A percentile compares a stretch with the other conserved stretches of the same genome.
Evolutionary conservation across 192 early-diverging fungal species (phyloP).

Genomic region (Obelidium mucronatum): DNA sequence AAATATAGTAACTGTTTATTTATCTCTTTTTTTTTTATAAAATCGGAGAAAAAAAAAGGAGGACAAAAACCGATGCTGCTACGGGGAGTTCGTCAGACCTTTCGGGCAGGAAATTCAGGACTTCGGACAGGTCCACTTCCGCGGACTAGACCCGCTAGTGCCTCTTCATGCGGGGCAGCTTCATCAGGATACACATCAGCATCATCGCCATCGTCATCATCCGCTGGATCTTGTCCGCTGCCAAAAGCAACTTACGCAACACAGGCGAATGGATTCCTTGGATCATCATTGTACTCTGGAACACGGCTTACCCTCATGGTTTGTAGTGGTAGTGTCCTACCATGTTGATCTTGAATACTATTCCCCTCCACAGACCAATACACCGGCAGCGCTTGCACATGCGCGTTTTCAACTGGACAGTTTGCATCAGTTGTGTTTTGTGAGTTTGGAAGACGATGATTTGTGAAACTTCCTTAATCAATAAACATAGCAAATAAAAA

Average conservation of each 20-base stretch:
- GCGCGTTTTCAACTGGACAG: constrained; percentile 1
- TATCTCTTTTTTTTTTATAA: neutral
- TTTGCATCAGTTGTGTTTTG: constrained; percentile 14
- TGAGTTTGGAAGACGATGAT: constrained; percentile 16
- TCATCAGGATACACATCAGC: neutral
- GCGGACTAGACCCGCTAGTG: neutral
- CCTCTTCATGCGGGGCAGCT: neutral
- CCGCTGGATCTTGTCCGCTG: neutral
- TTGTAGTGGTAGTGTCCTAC: neutral
- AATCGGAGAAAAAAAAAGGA: neutral
- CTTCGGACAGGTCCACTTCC: neutral
- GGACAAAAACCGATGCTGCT: neutral
- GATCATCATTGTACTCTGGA: neutral
- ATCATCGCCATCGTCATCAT: neutral
- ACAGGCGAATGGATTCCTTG: no score
- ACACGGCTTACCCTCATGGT: neutral
- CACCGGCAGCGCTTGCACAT: neutral
- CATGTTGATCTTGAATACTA: neutral
- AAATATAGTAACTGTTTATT: no score
- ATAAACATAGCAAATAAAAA: neutral
- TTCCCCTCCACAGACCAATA: neutral
- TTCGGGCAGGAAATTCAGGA: no score
- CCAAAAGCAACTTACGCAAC: neutral
- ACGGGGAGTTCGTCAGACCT: no score
- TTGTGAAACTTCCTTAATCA: no score